A percentile compares a stretch with the other conserved stretches of the same genome.
Evolutionary conservation across 179 eudicot species (phyloP).

Genomic region (Camellia oleifera): DNA sequence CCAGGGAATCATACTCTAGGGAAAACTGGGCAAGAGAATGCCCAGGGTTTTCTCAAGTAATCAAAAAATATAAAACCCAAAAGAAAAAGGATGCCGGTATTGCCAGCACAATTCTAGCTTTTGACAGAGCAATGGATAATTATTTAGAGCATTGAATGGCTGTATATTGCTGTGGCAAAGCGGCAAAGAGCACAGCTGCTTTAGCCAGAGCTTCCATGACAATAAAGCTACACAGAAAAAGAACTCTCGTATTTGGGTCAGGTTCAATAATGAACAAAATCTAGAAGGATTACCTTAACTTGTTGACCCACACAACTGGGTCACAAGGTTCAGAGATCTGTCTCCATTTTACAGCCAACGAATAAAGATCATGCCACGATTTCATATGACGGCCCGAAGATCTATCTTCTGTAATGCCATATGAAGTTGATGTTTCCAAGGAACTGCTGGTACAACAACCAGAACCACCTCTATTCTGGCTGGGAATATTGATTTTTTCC

Average conservation of each 20-base stretch:
- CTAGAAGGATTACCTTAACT: slow-evolving; percentile 64
- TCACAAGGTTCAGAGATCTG: slow-evolving; percentile 99
- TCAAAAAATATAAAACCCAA: neutral
- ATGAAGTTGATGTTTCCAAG: slow-evolving; percentile 56
- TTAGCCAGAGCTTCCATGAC: neutral
- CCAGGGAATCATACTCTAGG: neutral
- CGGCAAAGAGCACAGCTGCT: neutral
- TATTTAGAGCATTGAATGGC: neutral
- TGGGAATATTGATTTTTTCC: slow-evolving; percentile 52
- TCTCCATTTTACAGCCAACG: slow-evolving; percentile 95
- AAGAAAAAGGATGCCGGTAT: neutral
- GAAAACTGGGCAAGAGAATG: neutral
- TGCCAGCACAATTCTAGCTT: neutral
- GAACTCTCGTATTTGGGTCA: neutral
- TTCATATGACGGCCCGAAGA: slow-evolving; percentile 59
- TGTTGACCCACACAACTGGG: slow-evolving; percentile 96
- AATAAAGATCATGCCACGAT: slow-evolving; percentile 89
- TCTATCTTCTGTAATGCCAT: slow-evolving; percentile 57
- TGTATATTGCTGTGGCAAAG: neutral
- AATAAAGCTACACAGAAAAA: neutral
- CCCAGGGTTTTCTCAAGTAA: neutral
- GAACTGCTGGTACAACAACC: slow-evolving; percentile 86
- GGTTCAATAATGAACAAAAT: neutral
- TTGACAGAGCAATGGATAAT: neutral
- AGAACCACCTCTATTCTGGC: slow-evolving; percentile 97